Percentiles rank a stretch among this genome's conserved stretches.
Evolutionary conservation across 106 monocot genomes (phyloP).

Genomic region (Apostasia ramifera): DNA sequence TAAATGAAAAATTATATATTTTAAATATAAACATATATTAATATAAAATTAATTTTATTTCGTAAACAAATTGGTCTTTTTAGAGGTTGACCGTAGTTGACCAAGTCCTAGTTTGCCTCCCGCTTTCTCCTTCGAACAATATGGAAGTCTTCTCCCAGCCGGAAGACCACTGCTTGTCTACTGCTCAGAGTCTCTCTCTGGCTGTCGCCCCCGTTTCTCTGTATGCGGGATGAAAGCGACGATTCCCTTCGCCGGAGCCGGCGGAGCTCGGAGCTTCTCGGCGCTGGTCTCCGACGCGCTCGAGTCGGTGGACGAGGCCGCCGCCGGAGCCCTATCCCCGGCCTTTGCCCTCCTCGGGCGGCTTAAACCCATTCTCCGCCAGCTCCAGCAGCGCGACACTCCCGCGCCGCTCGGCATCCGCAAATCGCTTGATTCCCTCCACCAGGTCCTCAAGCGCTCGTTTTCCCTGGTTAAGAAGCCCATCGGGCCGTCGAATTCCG

Average conservation of each 20-base stretch:
- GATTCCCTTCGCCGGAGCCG: neutral
- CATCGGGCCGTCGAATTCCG: slow-evolving; percentile 3
- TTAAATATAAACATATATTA: no score
- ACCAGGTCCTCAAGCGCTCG: slow-evolving; percentile 4
- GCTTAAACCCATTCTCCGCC: slow-evolving; percentile 4
- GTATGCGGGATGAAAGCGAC: neutral
- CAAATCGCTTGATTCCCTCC: slow-evolving; percentile 11
- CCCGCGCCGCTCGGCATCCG: slow-evolving; percentile 2
- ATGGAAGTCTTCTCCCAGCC: no score
- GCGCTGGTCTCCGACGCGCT: slow-evolving; percentile 7
- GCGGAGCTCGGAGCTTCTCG: neutral
- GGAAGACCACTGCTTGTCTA: no score
- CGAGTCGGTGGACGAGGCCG: slow-evolving; percentile 11
- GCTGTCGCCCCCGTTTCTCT: neutral
- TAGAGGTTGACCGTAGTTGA: no score
- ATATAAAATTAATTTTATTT: no score
- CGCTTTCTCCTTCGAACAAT: no score
- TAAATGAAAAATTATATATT: no score
- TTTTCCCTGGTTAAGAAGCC: slow-evolving; percentile 7
- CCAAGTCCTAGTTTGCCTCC: no score
- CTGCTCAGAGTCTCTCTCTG: neutral
- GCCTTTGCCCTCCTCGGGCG: slow-evolving; percentile 12
- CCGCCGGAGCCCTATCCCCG: slow-evolving; percentile 2
- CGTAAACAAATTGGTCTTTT: no score
- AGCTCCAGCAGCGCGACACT: neutral